Evolutionary conservation across 2,329 filamentous ascomycete genomes (phyloP).

Genomic region (Diaporthe nobilis): DNA sequence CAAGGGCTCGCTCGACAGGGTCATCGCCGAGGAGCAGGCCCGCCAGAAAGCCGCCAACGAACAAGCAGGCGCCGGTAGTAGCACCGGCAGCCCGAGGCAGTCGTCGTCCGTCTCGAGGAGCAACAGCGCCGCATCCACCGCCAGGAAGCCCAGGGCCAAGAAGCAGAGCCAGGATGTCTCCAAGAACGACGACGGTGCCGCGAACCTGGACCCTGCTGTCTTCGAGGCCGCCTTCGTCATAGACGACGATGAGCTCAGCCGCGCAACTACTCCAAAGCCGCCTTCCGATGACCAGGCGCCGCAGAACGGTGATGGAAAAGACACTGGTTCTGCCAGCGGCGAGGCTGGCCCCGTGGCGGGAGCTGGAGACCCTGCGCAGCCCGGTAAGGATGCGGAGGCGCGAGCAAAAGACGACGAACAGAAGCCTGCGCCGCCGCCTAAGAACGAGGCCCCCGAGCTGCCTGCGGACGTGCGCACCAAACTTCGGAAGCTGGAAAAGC

Average conservation of each 20-base stretch:
- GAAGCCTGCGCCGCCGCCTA: conserved; percentile 38
- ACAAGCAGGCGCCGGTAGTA: conserved; percentile 49
- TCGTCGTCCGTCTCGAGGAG: conserved; percentile 59
- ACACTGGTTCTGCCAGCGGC: conserved; percentile 41
- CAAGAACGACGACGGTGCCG: conserved; percentile 54
- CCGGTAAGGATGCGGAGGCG: conserved; percentile 42
- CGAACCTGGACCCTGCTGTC: conserved; percentile 84
- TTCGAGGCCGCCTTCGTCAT: conserved; percentile 90
- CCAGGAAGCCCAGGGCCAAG: conserved; percentile 56
- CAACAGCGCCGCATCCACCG: conserved; percentile 50
- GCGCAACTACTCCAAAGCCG: conserved; percentile 45
- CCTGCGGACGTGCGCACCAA: conserved; percentile 81
- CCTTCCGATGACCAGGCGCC: conserved; percentile 37
- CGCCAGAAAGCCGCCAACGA: conserved; percentile 73
- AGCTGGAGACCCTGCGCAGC: conserved; percentile 44
- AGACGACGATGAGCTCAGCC: conserved; percentile 79
- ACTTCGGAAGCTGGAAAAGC: conserved; percentile 88
- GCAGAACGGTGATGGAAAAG: conserved; percentile 32
- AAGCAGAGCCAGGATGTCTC: conserved; percentile 56
- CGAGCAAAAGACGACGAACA: conserved; percentile 35
- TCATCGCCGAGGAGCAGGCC: conserved; percentile 92
- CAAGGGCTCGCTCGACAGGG: conserved; percentile 86
- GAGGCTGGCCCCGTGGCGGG: conserved; percentile 29
- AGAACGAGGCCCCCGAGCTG: conserved; percentile 66
- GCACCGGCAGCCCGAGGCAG: conserved; percentile 53